A percentile compares a stretch with the other conserved stretches of the same genome.
phyloP scores from a whole-genome alignment of 1,284 basidiomycete genomes.

The Sporisorium sorghi region DNA sequence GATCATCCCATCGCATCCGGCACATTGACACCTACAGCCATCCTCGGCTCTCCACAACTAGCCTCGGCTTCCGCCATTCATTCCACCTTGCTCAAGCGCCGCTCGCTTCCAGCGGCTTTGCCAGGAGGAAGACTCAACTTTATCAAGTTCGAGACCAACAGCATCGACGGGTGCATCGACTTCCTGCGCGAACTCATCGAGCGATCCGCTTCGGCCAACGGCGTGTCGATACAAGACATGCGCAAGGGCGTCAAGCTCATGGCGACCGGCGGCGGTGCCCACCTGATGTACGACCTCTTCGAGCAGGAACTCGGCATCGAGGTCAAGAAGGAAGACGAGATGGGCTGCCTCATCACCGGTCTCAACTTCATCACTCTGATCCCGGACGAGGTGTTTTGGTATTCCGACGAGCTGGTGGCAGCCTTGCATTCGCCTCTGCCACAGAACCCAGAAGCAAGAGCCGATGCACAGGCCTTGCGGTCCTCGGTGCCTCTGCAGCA shows the following conservation, averaged over 20 bases:
- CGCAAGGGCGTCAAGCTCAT: slow-evolving; percentile 92
- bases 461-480: slow-evolving; percentile 49
- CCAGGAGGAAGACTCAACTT: slow-evolving; percentile 97
- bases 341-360: slow-evolving; percentile 97
- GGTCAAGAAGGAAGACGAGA: slow-evolving; percentile 91
- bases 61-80: slow-evolving; percentile 53
- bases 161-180: slow-evolving; percentile 82
- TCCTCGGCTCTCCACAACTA: slow-evolving; percentile 38
- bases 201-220: slow-evolving; percentile 86
- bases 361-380: slow-evolving; percentile 96
- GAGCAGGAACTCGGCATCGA: slow-evolving; percentile 82
- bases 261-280: slow-evolving; percentile 97
- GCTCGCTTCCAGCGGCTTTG: slow-evolving; percentile 61
- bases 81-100: slow-evolving; percentile 56
- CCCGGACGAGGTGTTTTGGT: slow-evolving; percentile 97
- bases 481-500: slow-evolving; percentile 53
- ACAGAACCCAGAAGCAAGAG: slow-evolving; percentile 37
- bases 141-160: slow-evolving; percentile 93
- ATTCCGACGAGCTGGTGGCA: slow-evolving; percentile 91
- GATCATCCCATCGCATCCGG: slow-evolving; percentile 50
- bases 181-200: slow-evolving; percentile 91
- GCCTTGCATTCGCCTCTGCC: slow-evolving; percentile 56
- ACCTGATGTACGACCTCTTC: slow-evolving; percentile 90
- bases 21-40: slow-evolving; percentile 60
- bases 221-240: slow-evolving; percentile 90